Percentiles rank a stretch among this genome's conserved stretches.
These are phyloP conservation scores for Dothideomycetes sp. DNA, from an alignment of 2,329 filamentous ascomycete genomes.

Conservation along the genomic window DNA sequence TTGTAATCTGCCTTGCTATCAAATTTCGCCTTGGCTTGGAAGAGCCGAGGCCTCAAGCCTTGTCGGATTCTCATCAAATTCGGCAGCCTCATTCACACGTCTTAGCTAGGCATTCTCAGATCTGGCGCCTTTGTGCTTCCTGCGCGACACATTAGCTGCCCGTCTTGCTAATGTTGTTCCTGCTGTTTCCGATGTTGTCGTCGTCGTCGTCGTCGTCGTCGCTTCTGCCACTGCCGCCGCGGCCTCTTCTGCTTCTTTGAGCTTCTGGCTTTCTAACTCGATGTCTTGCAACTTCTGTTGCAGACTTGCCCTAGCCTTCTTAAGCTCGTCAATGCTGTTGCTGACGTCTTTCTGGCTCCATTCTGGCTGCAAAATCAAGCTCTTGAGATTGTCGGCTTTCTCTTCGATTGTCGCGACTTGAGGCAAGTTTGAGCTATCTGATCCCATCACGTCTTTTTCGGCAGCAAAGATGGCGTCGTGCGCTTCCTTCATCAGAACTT, in stretches of 20 bases:
- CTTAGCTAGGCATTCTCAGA: too few species aligned
- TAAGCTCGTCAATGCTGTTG: slow-evolving; percentile 23
- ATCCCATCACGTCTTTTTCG: slow-evolving; percentile 25
- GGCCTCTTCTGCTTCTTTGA: slow-evolving; percentile 13
- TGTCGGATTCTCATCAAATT: too few species aligned
- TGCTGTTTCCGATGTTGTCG: slow-evolving; percentile 12
- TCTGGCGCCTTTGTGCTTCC: too few species aligned
- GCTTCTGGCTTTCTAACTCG: slow-evolving; percentile 13
- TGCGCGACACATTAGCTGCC: too few species aligned
- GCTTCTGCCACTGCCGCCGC: background rate
- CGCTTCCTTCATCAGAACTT: slow-evolving; percentile 24
- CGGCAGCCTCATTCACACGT: too few species aligned
- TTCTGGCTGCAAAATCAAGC: slow-evolving; percentile 25
- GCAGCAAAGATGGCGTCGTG: slow-evolving; percentile 29
- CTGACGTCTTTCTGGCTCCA: slow-evolving; percentile 25
- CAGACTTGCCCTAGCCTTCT: slow-evolving; percentile 19
- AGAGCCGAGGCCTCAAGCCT: too few species aligned
- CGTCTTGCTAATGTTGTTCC: too few species aligned
- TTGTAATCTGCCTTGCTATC: too few species aligned
- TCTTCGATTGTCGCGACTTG: slow-evolving; percentile 21
- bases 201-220: too few species aligned
- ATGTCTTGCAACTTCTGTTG: slow-evolving; percentile 18
- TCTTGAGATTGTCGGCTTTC: slow-evolving; percentile 21
- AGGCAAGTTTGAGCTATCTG: slow-evolving; percentile 11
- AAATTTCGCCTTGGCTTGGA: too few species aligned